These are phyloP conservation scores for Monascus purpureus DNA, from an alignment of 495 filamentous ascomycete genomes.

Conservation along the genomic window DNA sequence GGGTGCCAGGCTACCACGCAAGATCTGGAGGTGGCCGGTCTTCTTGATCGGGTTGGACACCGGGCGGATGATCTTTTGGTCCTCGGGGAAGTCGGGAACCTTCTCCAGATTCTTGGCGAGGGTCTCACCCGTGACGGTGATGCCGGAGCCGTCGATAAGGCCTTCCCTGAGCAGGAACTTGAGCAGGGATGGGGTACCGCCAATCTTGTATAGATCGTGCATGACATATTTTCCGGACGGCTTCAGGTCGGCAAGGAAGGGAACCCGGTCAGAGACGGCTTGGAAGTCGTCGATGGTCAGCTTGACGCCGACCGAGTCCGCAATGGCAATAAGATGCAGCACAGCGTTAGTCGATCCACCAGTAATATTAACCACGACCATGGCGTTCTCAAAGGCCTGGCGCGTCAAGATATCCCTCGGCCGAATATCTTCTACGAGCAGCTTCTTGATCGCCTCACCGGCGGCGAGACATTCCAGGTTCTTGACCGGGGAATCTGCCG, in stretches of 20 bases:
- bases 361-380: constrained; percentile 88
- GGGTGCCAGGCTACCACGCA: constrained; percentile 79
- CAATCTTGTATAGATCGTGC: constrained; percentile 78
- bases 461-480: constrained; percentile 71
- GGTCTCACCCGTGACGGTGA: constrained; percentile 92
- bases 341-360: constrained; percentile 96
- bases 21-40: constrained; percentile 94
- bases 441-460: constrained; percentile 73
- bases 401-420: constrained; percentile 84
- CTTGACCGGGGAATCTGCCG: constrained; percentile 78
- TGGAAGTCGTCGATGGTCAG: constrained; percentile 98
- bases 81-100: constrained; percentile 59
- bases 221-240: constrained; percentile 96
- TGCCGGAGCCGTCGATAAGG: constrained; percentile 70
- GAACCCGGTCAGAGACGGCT: constrained; percentile 74
- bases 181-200: constrained; percentile 79
- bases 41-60: constrained; percentile 83
- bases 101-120: constrained; percentile 79
- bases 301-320: constrained; percentile 83
- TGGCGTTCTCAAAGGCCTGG: constrained; percentile 89
- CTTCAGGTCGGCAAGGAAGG: constrained; percentile 93
- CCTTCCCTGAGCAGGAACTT: constrained; percentile 88
- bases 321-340: constrained; percentile 91
- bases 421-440: constrained; percentile 77
- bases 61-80: constrained; percentile 87